Percentiles rank a stretch among this genome's conserved stretches.
Conservation (phyloP, 371 early-diverging fungal species). For the Quaeritorhiza haematococci region DNA sequence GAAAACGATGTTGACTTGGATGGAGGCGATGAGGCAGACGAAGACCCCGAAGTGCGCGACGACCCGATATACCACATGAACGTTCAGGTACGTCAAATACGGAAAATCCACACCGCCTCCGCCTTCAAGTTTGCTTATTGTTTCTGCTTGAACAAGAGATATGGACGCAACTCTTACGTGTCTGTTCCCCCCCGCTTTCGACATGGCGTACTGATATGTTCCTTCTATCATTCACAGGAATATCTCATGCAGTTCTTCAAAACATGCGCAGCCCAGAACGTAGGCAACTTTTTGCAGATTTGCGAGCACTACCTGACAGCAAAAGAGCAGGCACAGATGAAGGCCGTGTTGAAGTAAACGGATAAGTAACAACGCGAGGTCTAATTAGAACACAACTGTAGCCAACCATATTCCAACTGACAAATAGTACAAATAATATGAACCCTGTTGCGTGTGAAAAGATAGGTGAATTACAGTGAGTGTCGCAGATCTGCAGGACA, state of each 20-base stretch:
- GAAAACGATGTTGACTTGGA: conserved; percentile 33
- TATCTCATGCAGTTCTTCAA: conserved; percentile 68
- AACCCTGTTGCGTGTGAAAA: too few relatives aligned
- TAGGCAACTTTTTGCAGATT: conserved; percentile 6
- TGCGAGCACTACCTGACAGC: background rate
- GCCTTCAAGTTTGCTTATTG: conserved; percentile 5
- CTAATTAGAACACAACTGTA: too few relatives aligned
- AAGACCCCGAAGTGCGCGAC: conserved; percentile 64
- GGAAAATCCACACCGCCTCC: background rate
- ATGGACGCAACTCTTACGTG: conserved; percentile 1
- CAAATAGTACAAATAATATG: too few relatives aligned
- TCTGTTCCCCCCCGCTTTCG: background rate
- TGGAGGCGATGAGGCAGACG: conserved; percentile 63
- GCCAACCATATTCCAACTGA: too few relatives aligned
- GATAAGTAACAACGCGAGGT: too few relatives aligned
- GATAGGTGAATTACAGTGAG: too few relatives aligned
- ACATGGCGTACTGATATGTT: too few relatives aligned
- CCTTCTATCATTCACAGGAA: too few relatives aligned
- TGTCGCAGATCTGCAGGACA: too few relatives aligned
- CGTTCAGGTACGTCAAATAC: conserved; percentile 45
- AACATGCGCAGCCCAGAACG: conserved; percentile 56
- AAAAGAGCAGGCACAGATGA: background rate
- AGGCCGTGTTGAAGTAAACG: too few relatives aligned
- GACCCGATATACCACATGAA: conserved; percentile 72
- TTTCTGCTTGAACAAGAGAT: background rate